These are phyloP conservation scores for Leersia perrieri DNA, from an alignment of 176 grass and related monocot genomes.

Conservation along the genomic window DNA sequence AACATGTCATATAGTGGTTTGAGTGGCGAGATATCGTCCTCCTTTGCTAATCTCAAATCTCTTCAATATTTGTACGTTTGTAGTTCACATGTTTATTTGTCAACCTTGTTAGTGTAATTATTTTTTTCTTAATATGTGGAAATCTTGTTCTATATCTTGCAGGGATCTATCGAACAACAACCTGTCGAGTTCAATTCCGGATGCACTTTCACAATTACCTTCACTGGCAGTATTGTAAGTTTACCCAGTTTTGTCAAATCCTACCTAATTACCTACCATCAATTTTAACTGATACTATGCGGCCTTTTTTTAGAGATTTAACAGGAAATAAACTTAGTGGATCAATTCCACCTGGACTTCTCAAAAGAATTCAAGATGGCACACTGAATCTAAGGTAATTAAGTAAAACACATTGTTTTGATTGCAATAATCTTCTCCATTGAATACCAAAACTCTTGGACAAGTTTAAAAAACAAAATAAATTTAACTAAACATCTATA, in stretches of 20 bases:
- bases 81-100: background rate
- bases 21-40: slow-evolving; percentile 39
- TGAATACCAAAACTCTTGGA: background rate
- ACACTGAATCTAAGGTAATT: slow-evolving; percentile 22
- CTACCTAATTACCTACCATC: background rate
- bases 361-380: slow-evolving; percentile 22
- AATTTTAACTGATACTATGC: background rate
- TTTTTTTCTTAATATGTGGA: background rate
- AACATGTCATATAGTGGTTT: slow-evolving; percentile 47
- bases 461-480: background rate
- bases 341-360: slow-evolving; percentile 37
- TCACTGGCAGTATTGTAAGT: slow-evolving; percentile 54
- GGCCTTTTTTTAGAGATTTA: slow-evolving; percentile 44
- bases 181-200: slow-evolving; percentile 52
- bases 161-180: slow-evolving; percentile 75
- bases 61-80: slow-evolving; percentile 47
- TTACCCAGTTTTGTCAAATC: background rate
- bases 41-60: slow-evolving; percentile 41
- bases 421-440: background rate
- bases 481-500: background rate
- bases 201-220: slow-evolving; percentile 37
- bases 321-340: slow-evolving; percentile 43
- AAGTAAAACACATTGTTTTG: background rate
- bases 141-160: slow-evolving; percentile 14
- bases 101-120: background rate